Conservation (phyloP, 176 grass and related monocot species). For the Pontederia crassipes region DNA sequence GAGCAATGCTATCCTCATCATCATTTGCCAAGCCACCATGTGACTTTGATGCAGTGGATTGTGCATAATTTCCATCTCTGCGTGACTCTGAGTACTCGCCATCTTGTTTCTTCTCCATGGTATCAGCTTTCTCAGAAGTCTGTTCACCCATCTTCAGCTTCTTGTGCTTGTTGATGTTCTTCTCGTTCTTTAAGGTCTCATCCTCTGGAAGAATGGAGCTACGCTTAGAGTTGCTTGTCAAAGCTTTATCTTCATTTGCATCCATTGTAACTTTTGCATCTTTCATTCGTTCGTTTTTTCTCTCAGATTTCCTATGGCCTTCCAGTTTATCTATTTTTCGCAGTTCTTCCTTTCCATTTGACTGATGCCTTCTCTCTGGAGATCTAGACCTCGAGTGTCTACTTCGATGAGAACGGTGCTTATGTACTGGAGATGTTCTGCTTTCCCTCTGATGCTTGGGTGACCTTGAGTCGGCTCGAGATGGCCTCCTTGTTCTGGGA, state of each 20-base stretch:
- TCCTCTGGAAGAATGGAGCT: slow-evolving; percentile 35
- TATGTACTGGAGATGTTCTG: slow-evolving; percentile 41
- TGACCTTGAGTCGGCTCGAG: slow-evolving; percentile 51
- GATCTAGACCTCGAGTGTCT: slow-evolving; percentile 78
- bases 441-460: slow-evolving; percentile 39
- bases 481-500: slow-evolving; percentile 41
- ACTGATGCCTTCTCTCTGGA: slow-evolving; percentile 51
- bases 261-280: slow-evolving; percentile 41
- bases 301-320: slow-evolving; percentile 42
- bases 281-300: slow-evolving; percentile 34
- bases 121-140: slow-evolving; percentile 14
- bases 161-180: slow-evolving; percentile 25
- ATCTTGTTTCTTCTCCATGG: slow-evolving; percentile 32
- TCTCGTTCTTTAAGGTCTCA: slow-evolving; percentile 37
- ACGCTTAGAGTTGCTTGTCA: slow-evolving; percentile 29
- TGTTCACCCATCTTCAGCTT: slow-evolving; percentile 29
- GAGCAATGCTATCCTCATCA: slow-evolving; percentile 6
- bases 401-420: slow-evolving; percentile 23
- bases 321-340: slow-evolving; percentile 26
- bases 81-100: slow-evolving; percentile 16
- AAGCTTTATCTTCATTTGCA: slow-evolving; percentile 35
- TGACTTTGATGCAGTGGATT: slow-evolving; percentile 34
- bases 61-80: slow-evolving; percentile 26
- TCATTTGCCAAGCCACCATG: slow-evolving; percentile 19
- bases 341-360: slow-evolving; percentile 35